Conservation (phyloP, 2,329 filamentous ascomycete species). For the Pseudocercospora macadamiae region DNA sequence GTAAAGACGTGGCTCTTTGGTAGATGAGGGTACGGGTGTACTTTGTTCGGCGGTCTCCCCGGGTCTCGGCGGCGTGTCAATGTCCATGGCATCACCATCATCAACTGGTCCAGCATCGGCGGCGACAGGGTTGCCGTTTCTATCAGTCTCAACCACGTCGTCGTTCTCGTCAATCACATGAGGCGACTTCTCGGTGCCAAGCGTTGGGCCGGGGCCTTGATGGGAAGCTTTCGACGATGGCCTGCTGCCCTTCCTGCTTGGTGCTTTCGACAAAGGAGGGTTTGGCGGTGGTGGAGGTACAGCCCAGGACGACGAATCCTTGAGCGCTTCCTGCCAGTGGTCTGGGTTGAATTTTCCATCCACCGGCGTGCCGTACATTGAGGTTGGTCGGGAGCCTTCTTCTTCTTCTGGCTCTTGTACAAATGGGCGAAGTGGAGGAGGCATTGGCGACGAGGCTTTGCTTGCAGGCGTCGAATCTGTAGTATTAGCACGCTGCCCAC, state of each 20-base stretch:
- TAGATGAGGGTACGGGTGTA: constrained; percentile 7
- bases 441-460: constrained; percentile 18
- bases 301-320: constrained; percentile 45
- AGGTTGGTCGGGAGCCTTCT: not conserved
- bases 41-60: constrained; percentile 10
- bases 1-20: constrained; percentile 37
- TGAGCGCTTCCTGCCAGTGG: constrained; percentile 49
- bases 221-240: constrained; percentile 19
- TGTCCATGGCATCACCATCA: constrained; percentile 51
- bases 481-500: constrained; percentile 18
- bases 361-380: constrained; percentile 12
- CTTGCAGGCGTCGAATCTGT: constrained; percentile 20
- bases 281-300: constrained; percentile 31
- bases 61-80: constrained; percentile 43
- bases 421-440: not conserved
- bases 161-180: constrained; percentile 38
- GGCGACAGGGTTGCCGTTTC: constrained; percentile 3
- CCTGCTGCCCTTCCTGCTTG: constrained; percentile 32
- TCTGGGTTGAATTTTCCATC: constrained; percentile 44
- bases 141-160: constrained; percentile 27
- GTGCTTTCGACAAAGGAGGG: constrained; percentile 37
- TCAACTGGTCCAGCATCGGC: constrained; percentile 4
- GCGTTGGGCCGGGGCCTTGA: constrained; percentile 8
- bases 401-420: constrained; percentile 3
- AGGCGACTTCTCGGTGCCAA: constrained; percentile 28